A percentile compares a stretch with the other conserved stretches of the same genome.
Conservation (phyloP, 2,329 filamentous ascomycete species). For the Cladosporium oxysporum region DNA sequence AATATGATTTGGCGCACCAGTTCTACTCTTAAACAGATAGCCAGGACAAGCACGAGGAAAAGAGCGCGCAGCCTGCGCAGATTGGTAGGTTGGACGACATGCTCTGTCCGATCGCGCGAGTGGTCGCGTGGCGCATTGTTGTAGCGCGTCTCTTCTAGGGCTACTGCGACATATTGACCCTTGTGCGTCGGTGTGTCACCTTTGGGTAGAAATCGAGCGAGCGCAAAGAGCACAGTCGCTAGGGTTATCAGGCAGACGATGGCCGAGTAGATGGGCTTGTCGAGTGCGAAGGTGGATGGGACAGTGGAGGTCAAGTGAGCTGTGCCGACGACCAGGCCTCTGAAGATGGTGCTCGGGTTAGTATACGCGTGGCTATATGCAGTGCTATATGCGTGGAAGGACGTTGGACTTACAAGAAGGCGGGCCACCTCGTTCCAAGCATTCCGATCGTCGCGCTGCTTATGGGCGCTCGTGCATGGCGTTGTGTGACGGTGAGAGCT, state of each 20-base stretch:
- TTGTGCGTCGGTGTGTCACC: conserved; percentile 26
- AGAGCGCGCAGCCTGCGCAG: conserved; percentile 31
- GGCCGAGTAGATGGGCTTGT: conserved; percentile 49
- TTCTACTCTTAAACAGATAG: conserved; percentile 39
- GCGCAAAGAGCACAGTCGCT: conserved; percentile 41
- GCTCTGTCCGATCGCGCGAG: conserved; percentile 25
- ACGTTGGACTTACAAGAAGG: conserved; percentile 18
- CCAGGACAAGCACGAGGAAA: conserved; percentile 33
- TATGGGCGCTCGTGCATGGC: not conserved
- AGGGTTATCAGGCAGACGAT: conserved; percentile 45
- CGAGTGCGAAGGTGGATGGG: conserved; percentile 39
- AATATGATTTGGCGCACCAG: conserved; percentile 44
- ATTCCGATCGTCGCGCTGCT: not conserved
- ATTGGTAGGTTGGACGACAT: conserved; percentile 30
- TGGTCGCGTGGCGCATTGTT: conserved; percentile 24
- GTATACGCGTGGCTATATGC: not conserved
- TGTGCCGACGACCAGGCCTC: conserved; percentile 35
- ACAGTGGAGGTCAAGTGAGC: conserved; percentile 28
- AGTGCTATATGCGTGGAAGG: not conserved
- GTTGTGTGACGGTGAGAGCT: not conserved
- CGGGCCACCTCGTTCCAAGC: conserved; percentile 13
- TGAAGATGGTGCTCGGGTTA: conserved; percentile 3
- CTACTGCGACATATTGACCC: conserved; percentile 31
- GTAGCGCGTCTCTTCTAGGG: conserved; percentile 33
- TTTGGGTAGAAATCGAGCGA: conserved; percentile 38